These are phyloP conservation scores for Eruca vesicaria DNA, from an alignment of 441 rosid genomes.

Conservation along the genomic window DNA sequence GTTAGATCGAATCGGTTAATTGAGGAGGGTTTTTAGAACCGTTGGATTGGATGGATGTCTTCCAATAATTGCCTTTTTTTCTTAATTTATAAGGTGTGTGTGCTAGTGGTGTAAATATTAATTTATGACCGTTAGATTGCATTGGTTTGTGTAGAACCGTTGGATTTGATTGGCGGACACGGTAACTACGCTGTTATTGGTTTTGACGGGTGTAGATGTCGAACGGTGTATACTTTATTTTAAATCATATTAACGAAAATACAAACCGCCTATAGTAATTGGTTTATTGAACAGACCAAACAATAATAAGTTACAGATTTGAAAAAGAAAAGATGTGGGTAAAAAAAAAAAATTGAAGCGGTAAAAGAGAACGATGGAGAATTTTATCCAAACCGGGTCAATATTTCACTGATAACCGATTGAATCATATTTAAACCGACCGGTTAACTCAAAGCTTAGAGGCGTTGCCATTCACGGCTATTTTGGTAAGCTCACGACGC, in stretches of 20 bases:
- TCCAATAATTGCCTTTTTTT: no score
- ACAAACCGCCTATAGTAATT: neutral
- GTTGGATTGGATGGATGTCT: no score
- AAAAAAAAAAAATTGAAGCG: neutral
- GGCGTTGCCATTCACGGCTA: conserved; percentile 37
- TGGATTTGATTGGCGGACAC: neutral
- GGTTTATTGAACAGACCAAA: neutral
- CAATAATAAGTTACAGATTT: neutral
- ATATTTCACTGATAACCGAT: neutral
- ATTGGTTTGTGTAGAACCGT: neutral
- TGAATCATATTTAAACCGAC: neutral
- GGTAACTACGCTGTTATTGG: neutral
- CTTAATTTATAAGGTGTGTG: no score
- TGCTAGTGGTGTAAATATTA: neutral
- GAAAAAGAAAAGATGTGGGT: neutral
- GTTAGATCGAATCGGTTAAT: no score
- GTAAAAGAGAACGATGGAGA: neutral
- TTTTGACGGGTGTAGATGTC: conserved; percentile 4
- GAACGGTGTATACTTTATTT: neutral
- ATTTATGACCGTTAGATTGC: neutral
- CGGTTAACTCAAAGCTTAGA: conserved; percentile 47
- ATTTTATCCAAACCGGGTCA: neutral
- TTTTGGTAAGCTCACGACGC: conserved; percentile 59
- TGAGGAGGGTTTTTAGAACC: no score
- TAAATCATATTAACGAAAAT: neutral